Percentiles rank a stretch among this genome's conserved stretches.
Conservation (phyloP, 805 yeast species). For the Phaffomyces thermotolerans region DNA sequence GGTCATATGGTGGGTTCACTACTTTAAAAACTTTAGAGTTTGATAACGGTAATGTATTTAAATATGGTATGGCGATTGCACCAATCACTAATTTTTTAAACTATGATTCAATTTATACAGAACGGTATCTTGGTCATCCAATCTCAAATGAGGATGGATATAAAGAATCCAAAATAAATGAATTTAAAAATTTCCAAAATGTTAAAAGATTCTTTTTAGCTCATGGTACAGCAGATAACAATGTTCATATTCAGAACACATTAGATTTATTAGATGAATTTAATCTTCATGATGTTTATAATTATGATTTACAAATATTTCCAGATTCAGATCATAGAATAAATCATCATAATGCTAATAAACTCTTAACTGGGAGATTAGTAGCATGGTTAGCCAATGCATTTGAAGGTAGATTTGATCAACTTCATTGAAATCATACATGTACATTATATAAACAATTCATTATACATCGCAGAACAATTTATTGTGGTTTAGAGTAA, state of each 20-base stretch:
- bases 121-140: conserved; percentile 63
- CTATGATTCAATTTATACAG: conserved; percentile 76
- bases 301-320: conserved; percentile 80
- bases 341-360: conserved; percentile 68
- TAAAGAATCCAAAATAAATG: conserved; percentile 35
- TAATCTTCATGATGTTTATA: conserved; percentile 45
- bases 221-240: conserved; percentile 83
- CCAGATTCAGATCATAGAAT: conserved; percentile 94
- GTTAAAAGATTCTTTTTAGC: conserved; percentile 56
- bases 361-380: conserved; percentile 64
- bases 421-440: neutral
- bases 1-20: conserved; percentile 82
- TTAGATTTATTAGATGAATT: conserved; percentile 54
- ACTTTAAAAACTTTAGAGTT: conserved; percentile 67
- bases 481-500: conserved; percentile 49
- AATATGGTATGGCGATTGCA: conserved; percentile 76
- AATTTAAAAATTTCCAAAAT: conserved; percentile 35
- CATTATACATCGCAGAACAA: neutral
- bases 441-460: no score
- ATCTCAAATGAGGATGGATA: conserved; percentile 43
- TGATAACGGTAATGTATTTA: conserved; percentile 55
- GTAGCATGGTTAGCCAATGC: conserved; percentile 51
- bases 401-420: conserved; percentile 34
- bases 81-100: conserved; percentile 77
- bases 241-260: conserved; percentile 72